These are phyloP conservation scores for Sporothrix pallida DNA, from an alignment of 2,329 filamentous ascomycete genomes.

Conservation along the genomic window DNA sequence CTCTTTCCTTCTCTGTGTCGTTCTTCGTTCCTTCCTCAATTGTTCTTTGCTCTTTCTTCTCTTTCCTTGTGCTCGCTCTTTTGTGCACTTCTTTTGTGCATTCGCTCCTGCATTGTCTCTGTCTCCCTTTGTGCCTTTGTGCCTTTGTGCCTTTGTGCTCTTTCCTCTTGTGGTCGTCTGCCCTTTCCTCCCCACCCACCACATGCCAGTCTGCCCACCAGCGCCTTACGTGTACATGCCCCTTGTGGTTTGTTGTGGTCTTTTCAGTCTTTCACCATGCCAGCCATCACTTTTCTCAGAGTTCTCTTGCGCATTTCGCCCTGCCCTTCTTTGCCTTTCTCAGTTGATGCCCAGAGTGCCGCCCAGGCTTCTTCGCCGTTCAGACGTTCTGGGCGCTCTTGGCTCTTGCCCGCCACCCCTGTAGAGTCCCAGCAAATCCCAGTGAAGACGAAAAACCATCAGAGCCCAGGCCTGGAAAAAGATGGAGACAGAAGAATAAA, in stretches of 20 bases:
- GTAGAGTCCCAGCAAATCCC: not conserved
- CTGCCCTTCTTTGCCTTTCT: not conserved
- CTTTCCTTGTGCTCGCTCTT: not conserved
- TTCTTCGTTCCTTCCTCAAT: not conserved
- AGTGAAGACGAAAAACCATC: too few relatives aligned
- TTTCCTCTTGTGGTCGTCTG: not conserved
- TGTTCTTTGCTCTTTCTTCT: not conserved
- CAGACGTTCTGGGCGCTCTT: slow-evolving; percentile 18
- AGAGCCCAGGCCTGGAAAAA: not conserved
- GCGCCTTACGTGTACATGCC: slow-evolving; percentile 23
- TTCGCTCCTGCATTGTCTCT: not conserved
- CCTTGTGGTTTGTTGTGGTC: slow-evolving; percentile 12
- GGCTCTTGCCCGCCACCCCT: not conserved
- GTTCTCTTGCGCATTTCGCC: not conserved
- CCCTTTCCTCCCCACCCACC: not conserved
- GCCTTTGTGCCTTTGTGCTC: not conserved
- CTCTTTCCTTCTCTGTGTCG: too few relatives aligned
- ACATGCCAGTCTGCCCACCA: slow-evolving; percentile 14
- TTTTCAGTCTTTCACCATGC: not conserved
- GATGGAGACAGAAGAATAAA: not conserved
- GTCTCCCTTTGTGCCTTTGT: not conserved
- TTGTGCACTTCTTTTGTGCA: not conserved
- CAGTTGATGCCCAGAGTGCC: not conserved
- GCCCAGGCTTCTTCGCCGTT: slow-evolving; percentile 2
- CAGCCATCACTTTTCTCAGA: slow-evolving; percentile 1